Evolutionary conservation across 257 asterid species (phyloP).

Genomic region (Fraxinus americana): DNA sequence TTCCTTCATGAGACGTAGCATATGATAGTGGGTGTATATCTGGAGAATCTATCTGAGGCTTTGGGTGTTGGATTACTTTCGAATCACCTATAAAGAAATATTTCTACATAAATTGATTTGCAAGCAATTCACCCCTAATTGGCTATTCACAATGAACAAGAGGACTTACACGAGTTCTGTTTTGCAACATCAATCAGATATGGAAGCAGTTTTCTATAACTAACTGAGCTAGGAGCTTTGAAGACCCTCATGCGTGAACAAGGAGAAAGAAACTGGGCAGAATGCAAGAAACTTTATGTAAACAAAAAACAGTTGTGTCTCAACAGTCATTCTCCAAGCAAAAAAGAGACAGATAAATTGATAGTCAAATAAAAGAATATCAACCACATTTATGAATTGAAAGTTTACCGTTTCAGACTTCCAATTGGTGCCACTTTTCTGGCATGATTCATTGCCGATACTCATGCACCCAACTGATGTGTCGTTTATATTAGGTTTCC

Average conservation of each 20-base stretch:
- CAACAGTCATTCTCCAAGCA: not conserved
- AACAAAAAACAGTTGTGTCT: conserved; percentile 9
- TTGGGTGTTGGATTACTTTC: conserved; percentile 30
- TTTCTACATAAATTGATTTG: not conserved
- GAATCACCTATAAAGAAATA: conserved; percentile 40
- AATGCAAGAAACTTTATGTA: conserved; percentile 12
- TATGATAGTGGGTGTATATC: conserved; percentile 19
- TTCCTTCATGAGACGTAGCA: conserved; percentile 16
- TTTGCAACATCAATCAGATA: conserved; percentile 67
- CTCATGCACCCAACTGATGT: conserved; percentile 22
- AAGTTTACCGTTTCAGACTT: conserved; percentile 40
- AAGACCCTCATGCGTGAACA: conserved; percentile 62
- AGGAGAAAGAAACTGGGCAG: conserved; percentile 61
- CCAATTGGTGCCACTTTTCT: conserved; percentile 32
- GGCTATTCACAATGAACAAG: not conserved
- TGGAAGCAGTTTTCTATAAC: conserved; percentile 82
- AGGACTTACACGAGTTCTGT: conserved; percentile 36
- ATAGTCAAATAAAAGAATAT: not conserved
- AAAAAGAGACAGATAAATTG: not conserved
- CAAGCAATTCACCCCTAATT: not conserved
- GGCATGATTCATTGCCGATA: not conserved
- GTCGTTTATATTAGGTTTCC: conserved; percentile 18
- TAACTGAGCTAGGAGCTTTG: conserved; percentile 55
- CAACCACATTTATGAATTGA: not conserved
- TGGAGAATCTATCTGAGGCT: conserved; percentile 28